Percentiles rank a stretch among this genome's conserved stretches.
These are phyloP conservation scores for Staphylotrichum tortipilum DNA, from an alignment of 495 filamentous ascomycete species.

Conservation along the genomic window DNA sequence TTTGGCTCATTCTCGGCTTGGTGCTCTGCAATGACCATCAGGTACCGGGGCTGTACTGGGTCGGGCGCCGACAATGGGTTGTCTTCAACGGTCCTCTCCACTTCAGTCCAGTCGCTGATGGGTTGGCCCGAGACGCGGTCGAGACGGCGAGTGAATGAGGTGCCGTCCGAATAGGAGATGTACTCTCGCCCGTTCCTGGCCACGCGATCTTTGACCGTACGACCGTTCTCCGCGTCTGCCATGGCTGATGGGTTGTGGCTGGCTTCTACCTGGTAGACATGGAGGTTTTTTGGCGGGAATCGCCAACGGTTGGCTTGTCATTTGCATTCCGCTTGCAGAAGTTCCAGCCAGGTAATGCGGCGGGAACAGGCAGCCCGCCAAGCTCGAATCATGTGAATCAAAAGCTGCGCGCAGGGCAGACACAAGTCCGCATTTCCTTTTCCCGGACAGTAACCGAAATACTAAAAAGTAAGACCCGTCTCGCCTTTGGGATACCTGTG, in stretches of 20 bases:
- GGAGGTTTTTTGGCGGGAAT: too few species aligned
- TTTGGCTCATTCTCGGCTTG: slow-evolving; percentile 9
- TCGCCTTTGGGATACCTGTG: too few species aligned
- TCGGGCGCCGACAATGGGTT: background rate
- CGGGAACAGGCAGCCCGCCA: too few species aligned
- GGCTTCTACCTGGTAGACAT: too few species aligned
- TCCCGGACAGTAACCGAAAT: too few species aligned
- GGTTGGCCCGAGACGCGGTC: background rate
- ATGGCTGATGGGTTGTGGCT: background rate
- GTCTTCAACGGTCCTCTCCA: background rate
- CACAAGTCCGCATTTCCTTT: too few species aligned
- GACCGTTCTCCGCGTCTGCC: background rate
- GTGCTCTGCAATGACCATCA: slow-evolving; percentile 5
- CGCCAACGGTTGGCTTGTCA: too few species aligned
- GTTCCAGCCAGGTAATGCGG: too few species aligned
- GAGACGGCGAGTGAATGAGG: background rate
- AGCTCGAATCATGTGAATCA: too few species aligned
- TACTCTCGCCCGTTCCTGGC: background rate
- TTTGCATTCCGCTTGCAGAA: too few species aligned
- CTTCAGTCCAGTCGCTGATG: background rate
- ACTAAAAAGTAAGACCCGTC: too few species aligned
- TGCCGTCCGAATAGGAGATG: background rate
- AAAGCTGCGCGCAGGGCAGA: too few species aligned
- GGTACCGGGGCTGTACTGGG: background rate
- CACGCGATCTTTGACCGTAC: background rate